These are phyloP conservation scores for Solanum paucissectum DNA, from an alignment of 257 asterid genomes.

Conservation along the genomic window DNA sequence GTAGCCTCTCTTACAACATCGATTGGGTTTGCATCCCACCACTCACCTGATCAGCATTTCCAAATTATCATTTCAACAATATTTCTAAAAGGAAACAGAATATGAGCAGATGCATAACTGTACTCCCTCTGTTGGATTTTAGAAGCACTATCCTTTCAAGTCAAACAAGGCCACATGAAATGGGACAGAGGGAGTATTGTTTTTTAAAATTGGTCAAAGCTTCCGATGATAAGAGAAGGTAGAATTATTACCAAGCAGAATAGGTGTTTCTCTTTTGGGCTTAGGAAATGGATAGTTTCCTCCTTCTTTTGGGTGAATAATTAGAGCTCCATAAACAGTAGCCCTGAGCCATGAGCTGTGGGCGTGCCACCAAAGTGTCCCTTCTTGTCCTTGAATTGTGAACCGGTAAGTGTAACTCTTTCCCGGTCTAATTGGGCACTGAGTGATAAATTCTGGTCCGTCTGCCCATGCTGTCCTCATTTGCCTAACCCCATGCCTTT, in stretches of 20 bases:
- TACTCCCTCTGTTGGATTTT: not conserved
- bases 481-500: slow-evolving; percentile 87
- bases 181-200: not conserved
- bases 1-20: slow-evolving; percentile 65
- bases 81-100: not conserved
- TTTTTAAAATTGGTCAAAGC: not conserved
- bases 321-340: slow-evolving; percentile 69
- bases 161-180: not conserved
- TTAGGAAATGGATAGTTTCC: slow-evolving; percentile 64
- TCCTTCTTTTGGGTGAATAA: slow-evolving; percentile 59
- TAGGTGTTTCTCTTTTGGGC: slow-evolving; percentile 63
- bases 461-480: slow-evolving; percentile 74
- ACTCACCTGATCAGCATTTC: slow-evolving; percentile 53
- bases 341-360: slow-evolving; percentile 96
- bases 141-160: not conserved
- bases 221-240: not conserved
- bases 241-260: slow-evolving; percentile 58
- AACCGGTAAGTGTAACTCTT: slow-evolving; percentile 62
- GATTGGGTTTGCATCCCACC: slow-evolving; percentile 91
- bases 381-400: slow-evolving; percentile 71
- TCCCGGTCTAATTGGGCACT: slow-evolving; percentile 82
- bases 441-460: slow-evolving; percentile 79
- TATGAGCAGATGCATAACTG: not conserved
- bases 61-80: not conserved
- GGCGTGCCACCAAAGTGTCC: slow-evolving; percentile 95